Evolutionary conservation across 139 green algal genomes (phyloP), one percentile per base, ranked within the genome.

Genomic region (Ostreobium quekettii): DNA sequence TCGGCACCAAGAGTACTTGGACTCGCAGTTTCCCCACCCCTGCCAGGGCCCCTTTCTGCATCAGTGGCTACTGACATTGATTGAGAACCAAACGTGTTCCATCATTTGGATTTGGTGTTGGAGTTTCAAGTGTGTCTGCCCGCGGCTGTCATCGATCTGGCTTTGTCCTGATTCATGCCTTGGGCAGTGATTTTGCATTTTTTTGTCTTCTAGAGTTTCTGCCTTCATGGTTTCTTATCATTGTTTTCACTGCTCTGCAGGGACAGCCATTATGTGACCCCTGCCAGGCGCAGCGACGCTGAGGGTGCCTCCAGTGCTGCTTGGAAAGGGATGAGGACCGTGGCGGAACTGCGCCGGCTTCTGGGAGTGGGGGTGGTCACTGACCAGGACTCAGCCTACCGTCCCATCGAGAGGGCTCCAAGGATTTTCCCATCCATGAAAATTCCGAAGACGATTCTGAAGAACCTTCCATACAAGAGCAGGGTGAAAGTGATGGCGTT

Each of bases 381-480:
- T 33, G 72, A 93, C 36, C 48, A 46, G 4, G 90, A 98, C 82
- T 92, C 80, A 30, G 78, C 97, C 38, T 99, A 99, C 74, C 83
- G 82, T 57, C 36, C 74, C 65, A 76, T 98, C 26, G 89, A 96
- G 78, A 76, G 94, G 0, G 72, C 72, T 0, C 80, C 85, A 7
- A 80, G 87, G 32, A 71, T 84, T 53, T 99, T 98, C 86, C 97
- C 96, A 70, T 85, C 90, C 0, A 86, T 99, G 22, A 87, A 91
- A 60, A 75, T 98, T 2, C 92, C 92, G 5, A 85, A 86, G 56
- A 68, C 77, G 36, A 80, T 97, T 26, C 85, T 53, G 15, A 19
- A 11, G 15, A 19, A 53, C 19, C 42, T 53, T 53, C 42, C 42
- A 53, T 26, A 19, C 42, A 53, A 53, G 19, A 53, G 42, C 42